phyloP scores from a whole-genome alignment of 495 filamentous ascomycete genomes.

The Xylaria scruposa region DNA sequence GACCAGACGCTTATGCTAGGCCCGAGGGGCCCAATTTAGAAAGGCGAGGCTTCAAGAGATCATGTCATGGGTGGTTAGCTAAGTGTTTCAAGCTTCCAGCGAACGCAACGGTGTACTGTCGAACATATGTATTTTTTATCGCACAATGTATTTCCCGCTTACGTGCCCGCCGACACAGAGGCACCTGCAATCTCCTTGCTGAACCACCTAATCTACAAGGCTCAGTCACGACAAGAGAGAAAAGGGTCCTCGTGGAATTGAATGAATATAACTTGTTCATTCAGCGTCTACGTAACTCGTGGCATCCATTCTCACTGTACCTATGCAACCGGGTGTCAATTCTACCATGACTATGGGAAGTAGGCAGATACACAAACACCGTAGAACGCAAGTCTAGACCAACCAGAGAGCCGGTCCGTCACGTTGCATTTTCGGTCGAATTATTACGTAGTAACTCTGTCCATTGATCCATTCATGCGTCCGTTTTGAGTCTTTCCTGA shows the following conservation, averaged over 20 bases:
- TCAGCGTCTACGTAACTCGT: background rate
- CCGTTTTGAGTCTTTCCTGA: conserved; percentile 9
- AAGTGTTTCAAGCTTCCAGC: background rate
- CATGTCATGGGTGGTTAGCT: background rate
- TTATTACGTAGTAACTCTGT: conserved; percentile 3
- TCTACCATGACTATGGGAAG: conserved; percentile 20
- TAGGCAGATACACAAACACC: conserved; percentile 25
- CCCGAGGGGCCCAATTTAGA: background rate
- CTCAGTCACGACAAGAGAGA: background rate
- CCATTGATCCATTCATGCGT: conserved; percentile 11
- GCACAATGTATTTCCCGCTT: background rate
- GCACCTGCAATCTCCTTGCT: background rate
- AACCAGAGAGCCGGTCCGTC: conserved; percentile 6
- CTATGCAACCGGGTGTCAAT: conserved; percentile 11
- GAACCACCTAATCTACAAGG: background rate
- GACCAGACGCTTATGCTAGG: background rate
- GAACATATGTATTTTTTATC: conserved; percentile 7
- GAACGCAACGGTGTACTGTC: background rate
- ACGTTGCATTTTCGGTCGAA: background rate
- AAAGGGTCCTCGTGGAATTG: background rate
- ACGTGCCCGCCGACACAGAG: background rate
- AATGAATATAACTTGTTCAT: background rate
- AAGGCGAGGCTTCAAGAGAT: background rate
- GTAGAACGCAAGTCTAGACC: conserved; percentile 1
- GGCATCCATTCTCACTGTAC: background rate